Conservation (phyloP, 257 asterid genomes). For the Solanum verrucosum region DNA sequence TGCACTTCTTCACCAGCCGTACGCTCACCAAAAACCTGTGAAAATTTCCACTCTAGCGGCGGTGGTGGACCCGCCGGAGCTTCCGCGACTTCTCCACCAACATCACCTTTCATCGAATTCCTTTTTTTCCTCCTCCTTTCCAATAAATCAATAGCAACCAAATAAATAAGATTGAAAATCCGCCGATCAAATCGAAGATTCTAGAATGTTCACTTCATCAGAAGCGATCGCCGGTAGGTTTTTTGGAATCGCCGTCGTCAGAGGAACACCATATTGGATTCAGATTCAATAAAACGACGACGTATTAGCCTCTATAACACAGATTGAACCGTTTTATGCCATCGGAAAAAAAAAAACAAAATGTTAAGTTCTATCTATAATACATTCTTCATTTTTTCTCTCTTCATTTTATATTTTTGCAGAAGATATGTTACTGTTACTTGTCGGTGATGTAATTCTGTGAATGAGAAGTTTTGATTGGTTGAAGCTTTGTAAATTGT, state of each 20-base stretch:
- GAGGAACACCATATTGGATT: constrained; percentile 19
- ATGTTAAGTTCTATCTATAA: neutral
- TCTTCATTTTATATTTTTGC: neutral
- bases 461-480: neutral
- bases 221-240: constrained; percentile 7
- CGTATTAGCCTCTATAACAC: constrained; percentile 8
- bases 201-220: constrained; percentile 9
- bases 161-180: neutral
- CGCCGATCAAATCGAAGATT: constrained; percentile 7
- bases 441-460: neutral
- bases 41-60: constrained; percentile 82
- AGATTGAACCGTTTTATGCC: constrained; percentile 20
- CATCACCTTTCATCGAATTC: constrained; percentile 35
- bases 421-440: neutral
- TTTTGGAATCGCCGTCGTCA: constrained; percentile 7
- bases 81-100: constrained; percentile 39
- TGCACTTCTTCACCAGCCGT: constrained; percentile 85
- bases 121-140: neutral
- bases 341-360: neutral
- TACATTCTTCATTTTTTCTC: neutral
- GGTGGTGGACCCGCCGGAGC: constrained; percentile 54
- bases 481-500: neutral
- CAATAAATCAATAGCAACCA: neutral
- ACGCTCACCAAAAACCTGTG: constrained; percentile 89
- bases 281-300: constrained; percentile 17